Evolutionary conservation across 129 eudicot genomes (phyloP).

Genomic region (Logfia minima): DNA sequence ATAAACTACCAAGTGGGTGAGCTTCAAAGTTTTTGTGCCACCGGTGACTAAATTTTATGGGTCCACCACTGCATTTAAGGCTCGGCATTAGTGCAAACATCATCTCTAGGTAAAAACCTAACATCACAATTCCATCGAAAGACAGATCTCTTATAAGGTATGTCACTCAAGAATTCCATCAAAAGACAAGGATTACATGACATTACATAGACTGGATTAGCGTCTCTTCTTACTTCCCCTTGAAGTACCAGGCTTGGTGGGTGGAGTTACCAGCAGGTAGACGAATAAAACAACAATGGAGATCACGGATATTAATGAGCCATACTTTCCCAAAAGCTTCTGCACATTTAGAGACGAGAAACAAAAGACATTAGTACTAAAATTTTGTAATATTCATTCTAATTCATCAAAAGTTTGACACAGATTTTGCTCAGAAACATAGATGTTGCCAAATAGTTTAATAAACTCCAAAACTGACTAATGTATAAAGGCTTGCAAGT

Average conservation of each 20-base stretch:
- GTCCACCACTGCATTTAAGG: too few species aligned
- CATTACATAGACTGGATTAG: slow-evolving; percentile 2
- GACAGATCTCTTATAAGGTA: background rate
- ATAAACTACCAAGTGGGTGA: too few species aligned
- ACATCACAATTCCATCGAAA: background rate
- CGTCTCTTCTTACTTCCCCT: slow-evolving; percentile 47
- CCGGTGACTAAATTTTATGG: too few species aligned
- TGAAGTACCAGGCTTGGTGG: slow-evolving; percentile 67
- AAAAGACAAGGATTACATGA: slow-evolving; percentile 10
- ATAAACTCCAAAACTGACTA: background rate
- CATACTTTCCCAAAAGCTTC: slow-evolving; percentile 77
- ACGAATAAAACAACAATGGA: slow-evolving; percentile 66
- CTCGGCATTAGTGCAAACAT: background rate
- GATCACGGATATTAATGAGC: slow-evolving; percentile 71
- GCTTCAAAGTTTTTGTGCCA: too few species aligned
- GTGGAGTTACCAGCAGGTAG: slow-evolving; percentile 80
- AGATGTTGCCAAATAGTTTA: background rate
- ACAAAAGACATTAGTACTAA: background rate
- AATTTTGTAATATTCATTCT: background rate
- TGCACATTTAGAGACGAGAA: slow-evolving; percentile 36
- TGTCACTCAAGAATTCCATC: background rate
- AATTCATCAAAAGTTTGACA: background rate
- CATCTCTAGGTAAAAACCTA: background rate
- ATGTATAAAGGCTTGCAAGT: background rate
- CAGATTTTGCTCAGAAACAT: background rate